Base-by-base conservation (phyloP, 371 early-diverging fungal species). In the Smittium culicis region DNA sequence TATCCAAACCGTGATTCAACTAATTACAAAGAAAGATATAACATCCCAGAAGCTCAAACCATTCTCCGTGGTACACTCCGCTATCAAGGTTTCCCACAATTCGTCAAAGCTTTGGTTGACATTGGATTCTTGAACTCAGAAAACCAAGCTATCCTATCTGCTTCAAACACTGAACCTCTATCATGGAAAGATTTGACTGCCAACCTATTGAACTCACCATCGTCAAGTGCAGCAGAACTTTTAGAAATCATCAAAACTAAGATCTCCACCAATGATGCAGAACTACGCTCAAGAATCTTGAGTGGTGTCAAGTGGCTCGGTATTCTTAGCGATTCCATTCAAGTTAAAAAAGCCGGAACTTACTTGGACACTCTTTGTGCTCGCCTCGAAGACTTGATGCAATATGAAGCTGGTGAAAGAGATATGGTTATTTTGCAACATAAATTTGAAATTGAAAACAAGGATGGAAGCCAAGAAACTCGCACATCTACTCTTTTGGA, bases 1-100 rank as follows among this genome's bases (percentile, higher is more conserved):
- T 96, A 95, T 77, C 89, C 94, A 61, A 98, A 98, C 89, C 91
- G 98, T 71, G 98, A 98, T 78, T 98, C 98, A 24, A 89, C 92
- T 35, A 86, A 86, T 61, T 98, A 97, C 77, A 87, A 86, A 77
- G 86, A 91, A 80, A 86, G 91, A 67, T 98, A 98, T 83, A 79
- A 89, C 77, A 96, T 98, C 68, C 94, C 95, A 28, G 95, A 94
- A 72, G 91, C 93, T 32, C 80, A 88, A 67, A 93, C 92, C n/a
- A 85, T 95, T 67, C 81, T 97, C 66, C 88, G 97, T 71, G 97
- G 97, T 64, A 91, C 95, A 24, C 79, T 97, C 63, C 86, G 97
- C 67, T 97, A 95, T 79, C 87, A 91, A 73, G 85, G 79, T 61
- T 78, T 78, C 72, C 76, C 76, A 64, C 79, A 79, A 71, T 93